A percentile compares a stretch with the other conserved stretches of the same genome.
These are phyloP conservation scores for Polytrichum commune DNA, from an alignment of 225 moss, liverwort and hornwort genomes.

Conservation along the genomic window DNA sequence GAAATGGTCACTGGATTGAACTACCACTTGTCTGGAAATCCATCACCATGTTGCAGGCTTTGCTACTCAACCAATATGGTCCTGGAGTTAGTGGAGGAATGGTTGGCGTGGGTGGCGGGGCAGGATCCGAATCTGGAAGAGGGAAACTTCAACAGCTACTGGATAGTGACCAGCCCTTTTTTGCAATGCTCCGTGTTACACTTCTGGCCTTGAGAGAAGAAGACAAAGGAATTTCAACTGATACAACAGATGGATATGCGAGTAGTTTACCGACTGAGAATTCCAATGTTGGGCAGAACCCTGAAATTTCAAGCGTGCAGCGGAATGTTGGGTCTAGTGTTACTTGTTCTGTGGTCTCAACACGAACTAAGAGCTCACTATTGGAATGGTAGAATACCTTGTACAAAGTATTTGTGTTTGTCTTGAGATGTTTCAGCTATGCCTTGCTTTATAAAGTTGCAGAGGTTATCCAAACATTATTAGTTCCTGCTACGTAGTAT, in stretches of 20 bases:
- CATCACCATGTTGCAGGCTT: conserved; percentile 75
- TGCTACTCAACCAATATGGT: conserved; percentile 80
- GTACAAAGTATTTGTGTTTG: no score
- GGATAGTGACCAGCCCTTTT: conserved; percentile 94
- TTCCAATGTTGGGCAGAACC: conserved; percentile 31
- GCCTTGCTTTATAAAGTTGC: no score
- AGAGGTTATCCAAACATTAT: no score
- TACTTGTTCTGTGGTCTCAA: conserved; percentile 27
- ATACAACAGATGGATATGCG: conserved; percentile 23
- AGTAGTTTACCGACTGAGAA: conserved; percentile 8
- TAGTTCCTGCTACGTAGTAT: no score
- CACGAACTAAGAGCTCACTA: conserved; percentile 72
- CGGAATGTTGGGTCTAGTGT: conserved; percentile 52
- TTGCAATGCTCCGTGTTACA: conserved; percentile 85
- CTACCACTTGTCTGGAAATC: conserved; percentile 70
- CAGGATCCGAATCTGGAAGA: conserved; percentile 83
- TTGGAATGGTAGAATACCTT: conserved; percentile 66
- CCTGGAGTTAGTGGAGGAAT: conserved; percentile 73
- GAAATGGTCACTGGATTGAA: conserved; percentile 73
- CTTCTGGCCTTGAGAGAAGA: conserved; percentile 78
- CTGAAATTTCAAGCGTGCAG: conserved; percentile 53
- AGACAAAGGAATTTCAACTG: conserved; percentile 45
- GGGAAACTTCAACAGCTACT: conserved; percentile 82
- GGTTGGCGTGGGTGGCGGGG: conserved; percentile 73
- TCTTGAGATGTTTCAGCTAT: no score